A percentile compares a stretch with the other conserved stretches of the same genome.
Conservation (phyloP, 345 rosid genomes). For the Linum lewisii region DNA sequence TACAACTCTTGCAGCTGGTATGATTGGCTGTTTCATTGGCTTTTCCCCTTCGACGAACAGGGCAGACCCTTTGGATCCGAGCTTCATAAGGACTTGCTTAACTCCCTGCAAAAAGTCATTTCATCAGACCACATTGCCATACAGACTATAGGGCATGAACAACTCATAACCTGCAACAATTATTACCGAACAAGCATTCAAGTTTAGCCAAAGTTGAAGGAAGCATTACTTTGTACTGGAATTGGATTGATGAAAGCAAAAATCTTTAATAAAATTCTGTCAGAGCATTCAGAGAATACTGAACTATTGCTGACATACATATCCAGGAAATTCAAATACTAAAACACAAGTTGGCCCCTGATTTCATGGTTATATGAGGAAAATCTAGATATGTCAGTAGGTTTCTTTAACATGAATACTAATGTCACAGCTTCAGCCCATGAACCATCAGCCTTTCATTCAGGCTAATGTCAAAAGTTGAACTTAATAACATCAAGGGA, state of each 20-base stretch:
- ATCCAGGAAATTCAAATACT: too few relatives aligned
- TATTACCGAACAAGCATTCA: neutral
- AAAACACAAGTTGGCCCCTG: too few relatives aligned
- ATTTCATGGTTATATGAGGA: too few relatives aligned
- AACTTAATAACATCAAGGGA: too few relatives aligned
- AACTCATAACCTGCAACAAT: neutral
- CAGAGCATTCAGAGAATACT: too few relatives aligned
- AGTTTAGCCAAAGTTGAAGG: neutral
- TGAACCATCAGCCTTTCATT: too few relatives aligned
- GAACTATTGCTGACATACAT: too few relatives aligned
- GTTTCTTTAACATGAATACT: too few relatives aligned
- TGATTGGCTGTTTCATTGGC: slow-evolving; percentile 61
- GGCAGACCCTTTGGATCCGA: slow-evolving; percentile 81
- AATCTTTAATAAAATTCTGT: neutral
- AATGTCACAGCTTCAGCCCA: too few relatives aligned
- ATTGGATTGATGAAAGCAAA: neutral
- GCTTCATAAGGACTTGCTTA: slow-evolving; percentile 79
- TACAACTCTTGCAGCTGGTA: slow-evolving; percentile 56
- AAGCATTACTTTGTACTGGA: neutral
- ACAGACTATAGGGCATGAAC: neutral
- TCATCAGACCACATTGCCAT: neutral
- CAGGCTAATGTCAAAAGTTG: too few relatives aligned
- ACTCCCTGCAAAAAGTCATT: slow-evolving; percentile 50
- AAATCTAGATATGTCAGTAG: too few relatives aligned
- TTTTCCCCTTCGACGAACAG: slow-evolving; percentile 62